phyloP scores from a whole-genome alignment of 805 yeast species.

The Jamesozyma hellenica region DNA sequence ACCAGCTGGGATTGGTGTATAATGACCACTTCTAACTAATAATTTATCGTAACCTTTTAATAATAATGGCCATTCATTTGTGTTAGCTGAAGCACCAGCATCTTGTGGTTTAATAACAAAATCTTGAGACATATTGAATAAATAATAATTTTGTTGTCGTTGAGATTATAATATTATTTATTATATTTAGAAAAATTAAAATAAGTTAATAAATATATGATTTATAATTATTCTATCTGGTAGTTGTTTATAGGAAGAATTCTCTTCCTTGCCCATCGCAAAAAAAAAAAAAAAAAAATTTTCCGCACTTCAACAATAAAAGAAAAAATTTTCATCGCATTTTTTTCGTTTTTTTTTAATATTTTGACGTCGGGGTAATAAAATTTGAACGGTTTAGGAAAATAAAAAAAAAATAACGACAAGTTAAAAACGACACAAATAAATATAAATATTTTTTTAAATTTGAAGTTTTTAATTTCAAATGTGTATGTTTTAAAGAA shows the following conservation, averaged over 20 bases:
- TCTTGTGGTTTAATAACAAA: slow-evolving; percentile 82
- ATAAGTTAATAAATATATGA: too few relatives aligned
- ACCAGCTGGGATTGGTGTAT: slow-evolving; percentile 95
- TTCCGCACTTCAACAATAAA: not conserved
- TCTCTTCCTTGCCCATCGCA: slow-evolving; percentile 3
- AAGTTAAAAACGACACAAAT: too few relatives aligned
- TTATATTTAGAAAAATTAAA: not conserved
- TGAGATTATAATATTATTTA: too few relatives aligned
- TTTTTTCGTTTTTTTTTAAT: too few relatives aligned
- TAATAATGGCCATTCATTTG: slow-evolving; percentile 92
- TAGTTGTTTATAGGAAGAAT: too few relatives aligned
- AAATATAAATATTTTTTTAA: too few relatives aligned
- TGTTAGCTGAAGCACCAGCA: slow-evolving; percentile 67
- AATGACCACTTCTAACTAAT: slow-evolving; percentile 90
- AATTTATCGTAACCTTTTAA: slow-evolving; percentile 90
- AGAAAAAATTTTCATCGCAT: slow-evolving; percentile 1
- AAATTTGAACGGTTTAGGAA: too few relatives aligned
- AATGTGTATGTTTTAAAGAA: too few relatives aligned
- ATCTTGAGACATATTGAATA: slow-evolving; percentile 53
- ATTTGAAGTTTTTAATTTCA: too few relatives aligned
- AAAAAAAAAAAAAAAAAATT: slow-evolving; percentile 1
- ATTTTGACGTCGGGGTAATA: too few relatives aligned
- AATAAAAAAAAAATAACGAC: too few relatives aligned
- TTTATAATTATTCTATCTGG: too few relatives aligned
- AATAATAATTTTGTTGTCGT: not conserved